phyloP scores from a whole-genome alignment of 1,139 yeast genomes.

The Hansenula anomala region DNA sequence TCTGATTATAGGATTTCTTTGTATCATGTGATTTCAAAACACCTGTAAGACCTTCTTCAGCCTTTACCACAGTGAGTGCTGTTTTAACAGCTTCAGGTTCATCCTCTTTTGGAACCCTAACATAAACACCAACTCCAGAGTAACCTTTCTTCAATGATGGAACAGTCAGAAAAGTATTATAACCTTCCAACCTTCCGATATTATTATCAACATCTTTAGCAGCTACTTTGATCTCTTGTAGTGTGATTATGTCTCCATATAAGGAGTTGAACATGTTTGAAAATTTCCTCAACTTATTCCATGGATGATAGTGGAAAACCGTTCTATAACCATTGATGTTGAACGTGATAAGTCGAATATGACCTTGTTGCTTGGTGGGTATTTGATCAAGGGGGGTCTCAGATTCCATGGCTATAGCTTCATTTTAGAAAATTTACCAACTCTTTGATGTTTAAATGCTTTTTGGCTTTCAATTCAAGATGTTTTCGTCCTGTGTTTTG shows the following conservation, averaged over 20 bases:
- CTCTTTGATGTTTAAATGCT: not conserved
- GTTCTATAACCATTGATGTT: conserved; percentile 86
- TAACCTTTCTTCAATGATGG: conserved; percentile 74
- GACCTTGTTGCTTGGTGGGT: conserved; percentile 5
- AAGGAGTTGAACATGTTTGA: conserved; percentile 47
- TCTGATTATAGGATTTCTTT: conserved; percentile 12
- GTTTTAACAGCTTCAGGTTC: conserved; percentile 35
- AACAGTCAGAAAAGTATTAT: conserved; percentile 60
- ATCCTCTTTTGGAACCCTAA: conserved; percentile 41
- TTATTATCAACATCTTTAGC: conserved; percentile 38
- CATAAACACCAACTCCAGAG: conserved; percentile 87
- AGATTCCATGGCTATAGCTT: not conserved
- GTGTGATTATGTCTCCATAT: conserved; percentile 70
- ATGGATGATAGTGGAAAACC: conserved; percentile 75
- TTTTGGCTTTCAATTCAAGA: no score
- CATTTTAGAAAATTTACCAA: no score
- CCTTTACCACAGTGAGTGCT: conserved; percentile 51
- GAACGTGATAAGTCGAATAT: conserved; percentile 56
- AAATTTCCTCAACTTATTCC: conserved; percentile 54
- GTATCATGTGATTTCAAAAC: conserved; percentile 32
- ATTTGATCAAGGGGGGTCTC: conserved; percentile 10
- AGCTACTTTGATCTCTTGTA: conserved; percentile 82
- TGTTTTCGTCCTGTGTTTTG: no score
- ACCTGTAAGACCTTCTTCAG: conserved; percentile 93
- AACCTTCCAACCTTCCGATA: conserved; percentile 57